Percentiles rank a stretch among this genome's conserved stretches.
phyloP scores from a whole-genome alignment of 2,329 filamentous ascomycete genomes.

The Polytolypa hystricis region DNA sequence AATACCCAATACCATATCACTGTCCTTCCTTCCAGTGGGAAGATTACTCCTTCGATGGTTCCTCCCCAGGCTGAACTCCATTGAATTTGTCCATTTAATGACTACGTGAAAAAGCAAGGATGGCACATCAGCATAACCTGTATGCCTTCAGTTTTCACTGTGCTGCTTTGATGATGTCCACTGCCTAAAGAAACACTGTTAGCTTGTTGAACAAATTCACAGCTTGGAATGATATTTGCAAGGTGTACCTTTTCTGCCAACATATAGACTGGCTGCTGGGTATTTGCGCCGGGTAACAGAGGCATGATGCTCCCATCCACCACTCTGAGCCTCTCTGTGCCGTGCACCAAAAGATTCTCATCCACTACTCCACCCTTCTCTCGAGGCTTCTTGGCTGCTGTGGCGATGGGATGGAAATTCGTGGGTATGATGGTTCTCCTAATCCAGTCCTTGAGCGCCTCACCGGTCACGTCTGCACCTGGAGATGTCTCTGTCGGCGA shows the following conservation, averaged over 20 bases:
- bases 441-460: neutral
- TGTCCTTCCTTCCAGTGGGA: too few species aligned
- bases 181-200: too few species aligned
- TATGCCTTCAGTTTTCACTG: too few species aligned
- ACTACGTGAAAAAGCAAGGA: too few species aligned
- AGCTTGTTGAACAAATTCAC: too few species aligned
- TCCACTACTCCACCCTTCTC: constrained; percentile 19
- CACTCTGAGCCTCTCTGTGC: constrained; percentile 15
- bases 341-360: constrained; percentile 12
- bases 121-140: too few species aligned
- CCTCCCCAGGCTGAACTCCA: too few species aligned
- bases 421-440: constrained; percentile 23
- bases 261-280: constrained; percentile 24
- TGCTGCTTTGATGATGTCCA: too few species aligned
- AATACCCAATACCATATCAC: too few species aligned
- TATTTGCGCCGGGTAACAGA: constrained; percentile 19
- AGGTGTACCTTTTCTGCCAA: constrained; percentile 24
- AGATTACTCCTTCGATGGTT: too few species aligned
- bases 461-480: neutral
- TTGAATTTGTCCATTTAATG: too few species aligned
- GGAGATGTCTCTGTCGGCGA: neutral
- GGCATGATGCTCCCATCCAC: constrained; percentile 26
- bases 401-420: constrained; percentile 25
- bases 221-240: too few species aligned
- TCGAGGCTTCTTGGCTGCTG: constrained; percentile 19